Percentiles rank a stretch among this genome's conserved stretches.
phyloP scores from a whole-genome alignment of 2,329 filamentous ascomycete species.

The Nothopassalora personata region DNA sequence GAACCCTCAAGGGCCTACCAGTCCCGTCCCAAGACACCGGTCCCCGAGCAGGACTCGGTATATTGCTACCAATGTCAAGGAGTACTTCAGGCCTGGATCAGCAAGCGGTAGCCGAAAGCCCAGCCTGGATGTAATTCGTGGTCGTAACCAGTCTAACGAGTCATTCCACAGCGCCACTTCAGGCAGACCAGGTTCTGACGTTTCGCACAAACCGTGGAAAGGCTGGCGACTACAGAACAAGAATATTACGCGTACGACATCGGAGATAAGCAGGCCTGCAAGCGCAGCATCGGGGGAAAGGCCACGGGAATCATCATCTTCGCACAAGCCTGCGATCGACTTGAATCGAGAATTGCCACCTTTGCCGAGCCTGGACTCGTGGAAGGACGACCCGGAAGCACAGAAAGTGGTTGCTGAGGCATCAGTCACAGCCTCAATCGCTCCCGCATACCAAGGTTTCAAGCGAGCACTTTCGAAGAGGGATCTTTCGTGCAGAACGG shows the following conservation, averaged over 20 bases:
- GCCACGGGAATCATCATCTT: not conserved
- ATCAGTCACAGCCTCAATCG: not conserved
- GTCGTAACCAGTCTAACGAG: constrained; percentile 24
- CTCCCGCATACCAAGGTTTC: constrained; percentile 7
- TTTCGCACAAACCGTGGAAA: constrained; percentile 6
- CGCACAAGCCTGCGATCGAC: constrained; percentile 30
- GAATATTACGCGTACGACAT: constrained; percentile 6
- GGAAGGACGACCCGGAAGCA: constrained; percentile 22
- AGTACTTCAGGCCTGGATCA: constrained; percentile 38
- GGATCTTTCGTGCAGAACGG: constrained; percentile 1
- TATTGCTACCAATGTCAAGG: constrained; percentile 24
- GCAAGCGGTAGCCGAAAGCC: constrained; percentile 19
- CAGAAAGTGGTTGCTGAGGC: not conserved
- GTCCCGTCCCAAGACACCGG: constrained; percentile 6
- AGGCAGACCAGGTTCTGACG: constrained; percentile 15
- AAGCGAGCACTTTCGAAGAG: constrained; percentile 9
- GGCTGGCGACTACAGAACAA: constrained; percentile 13
- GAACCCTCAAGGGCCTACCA: constrained; percentile 3
- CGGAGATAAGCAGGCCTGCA: constrained; percentile 7
- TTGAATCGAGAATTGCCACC: constrained; percentile 46
- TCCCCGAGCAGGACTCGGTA: constrained; percentile 15
- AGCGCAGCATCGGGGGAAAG: constrained; percentile 3
- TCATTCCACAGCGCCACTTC: constrained; percentile 23
- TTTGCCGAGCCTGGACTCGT: constrained; percentile 42
- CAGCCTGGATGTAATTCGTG: constrained; percentile 29